phyloP scores from a whole-genome alignment of 2,329 filamentous ascomycete species.

The Penicillium janthinellum region DNA sequence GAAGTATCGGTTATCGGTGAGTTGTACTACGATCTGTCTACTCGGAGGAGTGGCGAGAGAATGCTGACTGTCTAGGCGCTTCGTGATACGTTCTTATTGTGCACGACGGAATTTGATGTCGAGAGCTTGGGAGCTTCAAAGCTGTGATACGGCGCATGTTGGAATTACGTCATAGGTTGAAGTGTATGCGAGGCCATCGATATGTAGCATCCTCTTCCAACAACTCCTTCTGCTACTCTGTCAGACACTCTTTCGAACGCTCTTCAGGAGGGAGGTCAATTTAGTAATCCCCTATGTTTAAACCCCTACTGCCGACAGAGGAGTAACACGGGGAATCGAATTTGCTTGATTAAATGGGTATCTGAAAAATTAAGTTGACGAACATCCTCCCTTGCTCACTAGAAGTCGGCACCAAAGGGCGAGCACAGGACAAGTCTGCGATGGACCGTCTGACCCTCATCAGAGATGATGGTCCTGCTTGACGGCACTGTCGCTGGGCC shows the following conservation, averaged over 20 bases:
- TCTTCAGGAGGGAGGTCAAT: too few relatives aligned
- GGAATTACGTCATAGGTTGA: not conserved
- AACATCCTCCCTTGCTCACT: slow-evolving; percentile 1
- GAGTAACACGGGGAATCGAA: not conserved
- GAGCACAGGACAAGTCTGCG: not conserved
- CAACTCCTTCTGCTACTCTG: too few relatives aligned
- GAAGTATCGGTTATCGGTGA: slow-evolving; percentile 50
- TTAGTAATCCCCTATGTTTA: too few relatives aligned
- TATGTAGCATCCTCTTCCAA: too few relatives aligned
- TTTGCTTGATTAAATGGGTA: slow-evolving; percentile 15
- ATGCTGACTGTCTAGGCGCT: slow-evolving; percentile 40
- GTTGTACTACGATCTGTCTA: slow-evolving; percentile 8
- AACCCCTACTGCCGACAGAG: too few relatives aligned
- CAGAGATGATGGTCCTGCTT: slow-evolving; percentile 23
- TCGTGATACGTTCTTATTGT: slow-evolving; percentile 56
- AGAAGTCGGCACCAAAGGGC: not conserved
- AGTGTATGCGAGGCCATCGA: not conserved
- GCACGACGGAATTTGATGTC: slow-evolving; percentile 54
- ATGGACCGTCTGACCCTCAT: not conserved
- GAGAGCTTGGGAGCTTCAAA: slow-evolving; percentile 32
- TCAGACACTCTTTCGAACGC: too few relatives aligned
- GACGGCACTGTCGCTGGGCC: slow-evolving; percentile 54
- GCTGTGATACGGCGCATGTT: slow-evolving; percentile 20
- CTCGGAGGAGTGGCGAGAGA: not conserved
- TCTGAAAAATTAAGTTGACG: slow-evolving; percentile 10